Percentiles rank a stretch among this genome's conserved stretches.
Conservation (phyloP, 2,329 filamentous ascomycete genomes). For the Thelonectria blattea region DNA sequence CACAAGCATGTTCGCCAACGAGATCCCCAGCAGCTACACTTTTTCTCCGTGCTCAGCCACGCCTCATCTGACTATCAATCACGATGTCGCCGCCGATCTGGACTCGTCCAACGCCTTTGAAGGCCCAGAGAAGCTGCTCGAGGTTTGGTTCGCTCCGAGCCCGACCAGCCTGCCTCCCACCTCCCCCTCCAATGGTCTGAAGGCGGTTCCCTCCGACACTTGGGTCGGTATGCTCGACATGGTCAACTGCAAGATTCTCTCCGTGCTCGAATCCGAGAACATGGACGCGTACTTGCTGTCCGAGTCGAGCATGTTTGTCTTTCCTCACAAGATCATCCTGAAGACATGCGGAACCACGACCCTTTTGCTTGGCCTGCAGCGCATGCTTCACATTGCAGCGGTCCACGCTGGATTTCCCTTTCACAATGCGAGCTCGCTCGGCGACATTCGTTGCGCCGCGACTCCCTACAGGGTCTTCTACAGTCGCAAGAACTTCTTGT, state of each 20-base stretch:
- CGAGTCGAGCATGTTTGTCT: constrained; percentile 99
- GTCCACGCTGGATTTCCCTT: constrained; percentile 88
- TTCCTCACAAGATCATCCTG: constrained; percentile 98
- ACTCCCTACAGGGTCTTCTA: constrained; percentile 97
- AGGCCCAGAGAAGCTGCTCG: constrained; percentile 95
- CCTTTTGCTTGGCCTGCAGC: constrained; percentile 84
- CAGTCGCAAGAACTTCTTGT: constrained; percentile 97
- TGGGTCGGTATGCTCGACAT: constrained; percentile 98
- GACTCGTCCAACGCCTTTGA: constrained; percentile 98
- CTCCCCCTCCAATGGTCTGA: constrained; percentile 78
- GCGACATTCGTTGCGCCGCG: constrained; percentile 76
- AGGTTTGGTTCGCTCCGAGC: constrained; percentile 95
- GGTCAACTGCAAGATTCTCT: constrained; percentile 98
- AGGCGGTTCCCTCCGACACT: constrained; percentile 79
- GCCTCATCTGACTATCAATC: constrained; percentile 94
- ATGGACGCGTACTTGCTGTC: constrained; percentile 97
- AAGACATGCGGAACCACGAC: constrained; percentile 99
- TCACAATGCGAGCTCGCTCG: constrained; percentile 68
- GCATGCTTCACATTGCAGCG: constrained; percentile 90
- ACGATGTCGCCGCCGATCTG: constrained; percentile 88
- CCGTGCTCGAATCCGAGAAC: constrained; percentile 88
- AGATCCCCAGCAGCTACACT: constrained; percentile 81
- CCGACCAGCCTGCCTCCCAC: constrained; percentile 73
- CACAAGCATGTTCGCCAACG: constrained; percentile 75
- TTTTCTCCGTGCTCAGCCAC: constrained; percentile 83